Percentiles rank a stretch among this genome's conserved stretches.
phyloP scores from a whole-genome alignment of 2,329 filamentous ascomycete genomes.

The Claviceps digitariae region DNA sequence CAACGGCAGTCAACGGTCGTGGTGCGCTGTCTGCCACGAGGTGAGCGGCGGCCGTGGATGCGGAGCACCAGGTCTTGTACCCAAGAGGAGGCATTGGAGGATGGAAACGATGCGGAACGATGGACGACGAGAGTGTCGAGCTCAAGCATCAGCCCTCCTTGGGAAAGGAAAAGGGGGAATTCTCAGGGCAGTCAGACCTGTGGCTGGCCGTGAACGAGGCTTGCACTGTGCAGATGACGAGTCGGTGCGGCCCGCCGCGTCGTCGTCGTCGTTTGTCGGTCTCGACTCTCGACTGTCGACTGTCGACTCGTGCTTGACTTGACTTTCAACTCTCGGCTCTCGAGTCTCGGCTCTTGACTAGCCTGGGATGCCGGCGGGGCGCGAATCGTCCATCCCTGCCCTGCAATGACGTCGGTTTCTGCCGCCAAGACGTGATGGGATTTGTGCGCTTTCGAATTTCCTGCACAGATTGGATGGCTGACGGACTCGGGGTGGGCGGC shows the following conservation, averaged over 20 bases:
- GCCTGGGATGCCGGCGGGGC: not conserved
- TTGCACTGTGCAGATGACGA: no score
- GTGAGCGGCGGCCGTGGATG: slow-evolving; percentile 8
- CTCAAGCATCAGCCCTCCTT: slow-evolving; percentile 5
- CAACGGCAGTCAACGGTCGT: not conserved
- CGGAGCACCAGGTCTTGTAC: slow-evolving; percentile 10
- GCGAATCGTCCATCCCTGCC: not conserved
- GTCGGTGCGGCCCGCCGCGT: not conserved
- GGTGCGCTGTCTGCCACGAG: slow-evolving; percentile 7
- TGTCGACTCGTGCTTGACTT: no score
- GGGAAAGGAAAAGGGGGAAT: no score
- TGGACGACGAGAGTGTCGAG: slow-evolving; percentile 2
- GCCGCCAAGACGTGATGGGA: not conserved
- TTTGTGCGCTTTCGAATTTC: not conserved
- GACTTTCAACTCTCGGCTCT: no score
- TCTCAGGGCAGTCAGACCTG: no score
- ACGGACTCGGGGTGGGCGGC: not conserved
- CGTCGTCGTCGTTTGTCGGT: not conserved
- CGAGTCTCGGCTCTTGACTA: not conserved
- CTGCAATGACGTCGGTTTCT: not conserved
- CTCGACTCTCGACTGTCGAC: no score
- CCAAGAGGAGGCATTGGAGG: slow-evolving; percentile 11
- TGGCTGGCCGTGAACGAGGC: no score
- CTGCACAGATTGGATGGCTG: not conserved
- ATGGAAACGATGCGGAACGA: slow-evolving; percentile 4